These are phyloP conservation scores for Acacia pycnantha DNA, from an alignment of 331 rosid species.

Conservation along the genomic window DNA sequence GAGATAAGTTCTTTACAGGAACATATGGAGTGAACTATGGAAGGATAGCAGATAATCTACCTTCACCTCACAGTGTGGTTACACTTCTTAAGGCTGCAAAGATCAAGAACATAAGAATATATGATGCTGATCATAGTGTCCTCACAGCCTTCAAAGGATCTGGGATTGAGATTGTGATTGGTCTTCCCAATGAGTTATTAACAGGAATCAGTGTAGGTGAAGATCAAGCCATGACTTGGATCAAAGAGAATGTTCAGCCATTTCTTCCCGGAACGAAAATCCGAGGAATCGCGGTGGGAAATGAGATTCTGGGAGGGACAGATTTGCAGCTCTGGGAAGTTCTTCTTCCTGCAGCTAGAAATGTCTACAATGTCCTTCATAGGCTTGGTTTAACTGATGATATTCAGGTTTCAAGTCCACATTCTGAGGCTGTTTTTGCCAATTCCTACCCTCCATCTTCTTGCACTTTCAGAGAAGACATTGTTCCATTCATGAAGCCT, in stretches of 20 bases:
- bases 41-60: constrained; percentile 57
- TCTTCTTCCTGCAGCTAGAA: constrained; percentile 69
- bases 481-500: constrained; percentile 65
- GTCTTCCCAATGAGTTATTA: constrained; percentile 56
- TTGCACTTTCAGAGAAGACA: constrained; percentile 70
- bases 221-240: constrained; percentile 86
- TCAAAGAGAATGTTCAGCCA: constrained; percentile 77
- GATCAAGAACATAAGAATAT: constrained; percentile 59
- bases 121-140: constrained; percentile 59
- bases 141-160: constrained; percentile 83
- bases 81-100: constrained; percentile 68
- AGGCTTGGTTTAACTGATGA: constrained; percentile 45
- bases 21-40: constrained; percentile 75
- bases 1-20: constrained; percentile 41
- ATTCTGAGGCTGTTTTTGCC: constrained; percentile 89
- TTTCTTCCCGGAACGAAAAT: constrained; percentile 73
- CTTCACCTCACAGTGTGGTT: constrained; percentile 59
- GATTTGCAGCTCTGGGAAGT: constrained; percentile 63
- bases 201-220: constrained; percentile 61
- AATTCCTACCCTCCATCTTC: constrained; percentile 83
- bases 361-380: constrained; percentile 60
- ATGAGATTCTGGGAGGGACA: constrained; percentile 69
- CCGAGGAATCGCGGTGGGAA: constrained; percentile 77
- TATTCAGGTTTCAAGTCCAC: constrained; percentile 82
- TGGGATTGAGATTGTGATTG: constrained; percentile 58